Evolutionary conservation across 2,329 filamentous ascomycete species (phyloP).

Genomic region (Ceratocystis papillata): DNA sequence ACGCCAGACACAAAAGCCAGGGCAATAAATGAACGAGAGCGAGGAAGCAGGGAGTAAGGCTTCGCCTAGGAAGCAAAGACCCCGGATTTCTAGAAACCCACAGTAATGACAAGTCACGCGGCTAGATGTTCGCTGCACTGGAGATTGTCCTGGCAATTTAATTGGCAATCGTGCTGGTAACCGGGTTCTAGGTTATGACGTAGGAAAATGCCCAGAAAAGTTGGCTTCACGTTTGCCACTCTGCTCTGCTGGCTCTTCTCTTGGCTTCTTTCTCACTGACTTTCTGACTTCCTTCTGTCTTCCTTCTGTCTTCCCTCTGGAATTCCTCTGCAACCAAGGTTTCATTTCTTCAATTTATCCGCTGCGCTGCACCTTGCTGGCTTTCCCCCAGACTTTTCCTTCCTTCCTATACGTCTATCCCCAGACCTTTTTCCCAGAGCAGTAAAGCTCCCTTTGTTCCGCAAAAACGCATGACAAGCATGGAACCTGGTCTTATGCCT

Average conservation of each 20-base stretch:
- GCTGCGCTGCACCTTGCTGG: not conserved
- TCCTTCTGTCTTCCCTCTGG: not conserved
- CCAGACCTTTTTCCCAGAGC: conserved; percentile 2
- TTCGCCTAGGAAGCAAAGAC: not conserved
- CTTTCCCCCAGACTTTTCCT: not conserved
- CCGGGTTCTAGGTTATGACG: too few species aligned
- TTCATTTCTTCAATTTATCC: conserved; percentile 1
- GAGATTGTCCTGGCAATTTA: too few species aligned
- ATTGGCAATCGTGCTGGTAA: too few species aligned
- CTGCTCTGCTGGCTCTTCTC: too few species aligned
- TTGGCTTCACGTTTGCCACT: not conserved
- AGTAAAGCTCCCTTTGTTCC: conserved; percentile 13
- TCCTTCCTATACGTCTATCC: not conserved
- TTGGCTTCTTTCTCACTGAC: not conserved
- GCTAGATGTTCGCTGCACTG: too few species aligned
- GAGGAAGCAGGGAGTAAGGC: not conserved
- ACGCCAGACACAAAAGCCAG: not conserved
- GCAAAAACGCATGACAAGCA: conserved; percentile 1
- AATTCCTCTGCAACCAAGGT: not conserved
- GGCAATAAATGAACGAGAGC: not conserved
- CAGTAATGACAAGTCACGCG: too few species aligned
- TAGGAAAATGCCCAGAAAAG: too few species aligned
- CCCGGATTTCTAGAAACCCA: too few species aligned
- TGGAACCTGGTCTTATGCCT: conserved; percentile 3
- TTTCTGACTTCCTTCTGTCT: not conserved